These are phyloP conservation scores for Symbiodinium natans DNA, from an alignment of 73 alveolate species.

Conservation along the genomic window DNA sequence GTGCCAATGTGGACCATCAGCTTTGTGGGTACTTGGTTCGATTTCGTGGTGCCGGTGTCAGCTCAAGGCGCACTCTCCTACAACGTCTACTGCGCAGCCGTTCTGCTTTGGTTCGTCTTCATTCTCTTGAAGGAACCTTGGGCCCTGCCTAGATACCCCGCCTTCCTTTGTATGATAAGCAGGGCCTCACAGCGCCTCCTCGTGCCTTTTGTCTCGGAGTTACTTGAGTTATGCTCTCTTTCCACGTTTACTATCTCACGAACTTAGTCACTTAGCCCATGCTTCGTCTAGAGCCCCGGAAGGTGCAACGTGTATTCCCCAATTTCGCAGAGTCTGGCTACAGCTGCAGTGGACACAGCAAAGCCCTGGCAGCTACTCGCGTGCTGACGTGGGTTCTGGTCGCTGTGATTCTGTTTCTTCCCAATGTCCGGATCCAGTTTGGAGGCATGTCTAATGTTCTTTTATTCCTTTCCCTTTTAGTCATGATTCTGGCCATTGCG, in stretches of 20 bases:
- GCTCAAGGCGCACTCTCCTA: neutral
- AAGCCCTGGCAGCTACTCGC: neutral
- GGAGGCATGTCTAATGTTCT: neutral
- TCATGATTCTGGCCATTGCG: neutral
- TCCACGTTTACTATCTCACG: too few relatives aligned
- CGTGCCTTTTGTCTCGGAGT: too few relatives aligned
- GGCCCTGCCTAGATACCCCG: too few relatives aligned
- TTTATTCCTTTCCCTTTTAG: neutral
- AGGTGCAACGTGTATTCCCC: neutral
- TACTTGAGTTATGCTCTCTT: too few relatives aligned
- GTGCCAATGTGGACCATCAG: slow-evolving; percentile 8
- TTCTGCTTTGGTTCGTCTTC: neutral
- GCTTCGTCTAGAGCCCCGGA: too few relatives aligned
- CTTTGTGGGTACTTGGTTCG: neutral
- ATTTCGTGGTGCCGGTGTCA: neutral
- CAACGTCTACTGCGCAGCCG: neutral
- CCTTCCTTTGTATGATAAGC: too few relatives aligned
- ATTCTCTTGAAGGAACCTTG: neutral
- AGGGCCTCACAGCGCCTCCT: too few relatives aligned
- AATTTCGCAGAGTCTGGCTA: neutral
- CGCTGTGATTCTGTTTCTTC: neutral
- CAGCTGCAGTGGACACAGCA: neutral
- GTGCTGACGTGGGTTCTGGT: neutral
- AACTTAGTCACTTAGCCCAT: too few relatives aligned
- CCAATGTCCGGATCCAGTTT: neutral